Evolutionary conservation across 2,329 filamentous ascomycete genomes (phyloP), one percentile per base, ranked within the genome.

Genomic region (Talaromyces sp.): DNA sequence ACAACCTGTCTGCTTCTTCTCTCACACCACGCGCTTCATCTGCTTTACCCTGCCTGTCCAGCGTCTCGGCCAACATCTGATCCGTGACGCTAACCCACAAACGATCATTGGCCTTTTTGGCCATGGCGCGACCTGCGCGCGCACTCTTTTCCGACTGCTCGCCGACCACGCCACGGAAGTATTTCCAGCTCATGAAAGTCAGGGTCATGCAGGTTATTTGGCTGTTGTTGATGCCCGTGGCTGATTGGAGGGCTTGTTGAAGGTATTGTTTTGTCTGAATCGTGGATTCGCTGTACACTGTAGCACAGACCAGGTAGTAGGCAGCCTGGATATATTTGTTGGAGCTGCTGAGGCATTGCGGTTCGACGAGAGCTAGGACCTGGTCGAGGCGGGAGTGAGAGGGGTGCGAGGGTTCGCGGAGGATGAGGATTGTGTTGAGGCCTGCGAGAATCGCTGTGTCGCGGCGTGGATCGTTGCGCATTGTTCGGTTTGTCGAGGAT

Each of bases 151-250:
- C 83, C 0, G 90, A 89, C 75, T 93, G 90, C 65, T 90, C 89
- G 59, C 92, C 92, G 3, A 96, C 87, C 14, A 93, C 89, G 66
- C 90, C 90, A 54, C 89, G 88, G 76, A 93, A 97, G 72, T 97
- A 90, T 60, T 88, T 86, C 72, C 85, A 88, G 61, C 90, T 90
- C 90, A 97, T 96, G 68, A 95, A 88, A 70, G 88, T 93, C 66
- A 97, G 85, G 6, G 90, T 88, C 68, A 97, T 90, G 57, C 89
- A 89, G n/a, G 93, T 84, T 62, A 93, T 89, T 68, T 96, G 90
- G 35, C 87, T 87, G 74, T 97, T 97, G 63, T 83, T 83, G 9
- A 90, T 88, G 8, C 82, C 81, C 68, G 89, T 89, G 13, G 91
- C 89, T 2, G 87, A 86, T 45, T 85, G 84, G 48, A 97, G 84